Conservation (phyloP, 345 rosid species). For the Eutrema heterophyllum region DNA sequence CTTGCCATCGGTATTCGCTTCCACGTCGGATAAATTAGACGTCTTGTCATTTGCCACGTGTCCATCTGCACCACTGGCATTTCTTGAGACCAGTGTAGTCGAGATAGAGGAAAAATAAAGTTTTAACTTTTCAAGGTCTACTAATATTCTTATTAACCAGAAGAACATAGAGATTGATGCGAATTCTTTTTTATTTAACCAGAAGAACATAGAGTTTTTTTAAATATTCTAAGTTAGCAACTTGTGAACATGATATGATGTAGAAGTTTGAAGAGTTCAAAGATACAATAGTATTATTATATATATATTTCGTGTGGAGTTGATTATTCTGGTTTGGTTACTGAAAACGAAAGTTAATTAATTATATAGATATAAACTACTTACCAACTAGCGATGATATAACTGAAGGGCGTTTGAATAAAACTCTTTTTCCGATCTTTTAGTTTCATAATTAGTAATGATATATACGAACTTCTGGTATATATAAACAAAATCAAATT, state of each 20-base stretch:
- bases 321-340: constrained; percentile 27
- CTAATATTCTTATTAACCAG: constrained; percentile 8
- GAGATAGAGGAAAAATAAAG: neutral
- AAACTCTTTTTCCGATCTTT: neutral
- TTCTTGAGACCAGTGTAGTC: neutral
- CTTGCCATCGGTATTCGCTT: constrained; percentile 2
- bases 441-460: neutral
- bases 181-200: neutral
- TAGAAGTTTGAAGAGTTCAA: constrained; percentile 20
- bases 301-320: constrained; percentile 24
- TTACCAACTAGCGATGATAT: neutral
- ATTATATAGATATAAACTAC: neutral
- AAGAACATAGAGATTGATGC: constrained; percentile 16
- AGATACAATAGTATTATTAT: neutral
- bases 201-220: neutral
- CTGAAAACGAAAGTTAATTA: constrained; percentile 6
- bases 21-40: neutral
- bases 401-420: neutral
- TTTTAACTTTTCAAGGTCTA: neutral
- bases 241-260: constrained; percentile 21
- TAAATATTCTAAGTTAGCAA: neutral
- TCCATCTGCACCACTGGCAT: neutral
- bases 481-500: neutral
- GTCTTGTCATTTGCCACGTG: constrained; percentile 11
- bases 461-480: neutral